A percentile compares a stretch with the other conserved stretches of the same genome.
Evolutionary conservation across 2,329 filamentous ascomycete species (phyloP).

Genomic region (Penicillium sp.): DNA sequence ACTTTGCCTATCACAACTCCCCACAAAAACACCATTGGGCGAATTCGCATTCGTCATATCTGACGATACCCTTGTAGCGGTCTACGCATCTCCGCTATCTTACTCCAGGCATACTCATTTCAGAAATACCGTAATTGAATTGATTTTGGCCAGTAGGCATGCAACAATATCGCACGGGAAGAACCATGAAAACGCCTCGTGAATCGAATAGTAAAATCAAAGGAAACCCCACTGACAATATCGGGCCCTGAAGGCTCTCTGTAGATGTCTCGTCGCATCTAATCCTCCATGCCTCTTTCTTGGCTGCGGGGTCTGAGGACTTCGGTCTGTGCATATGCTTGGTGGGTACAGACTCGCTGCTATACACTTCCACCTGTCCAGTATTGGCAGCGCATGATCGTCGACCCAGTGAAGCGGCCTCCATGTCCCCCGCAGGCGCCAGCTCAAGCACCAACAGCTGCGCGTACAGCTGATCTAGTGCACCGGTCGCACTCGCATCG

Average conservation of each 20-base stretch:
- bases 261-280: not conserved
- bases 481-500: not conserved
- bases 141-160: constrained; percentile 20
- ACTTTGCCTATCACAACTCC: not conserved
- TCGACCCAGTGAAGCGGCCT: not conserved
- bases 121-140: constrained; percentile 11
- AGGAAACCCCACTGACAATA: constrained; percentile 5
- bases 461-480: not conserved
- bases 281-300: not conserved
- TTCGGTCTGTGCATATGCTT: not conserved
- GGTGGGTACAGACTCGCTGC: not conserved
- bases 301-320: not conserved
- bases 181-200: constrained; percentile 22
- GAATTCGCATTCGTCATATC: not conserved
- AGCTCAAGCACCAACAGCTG: not conserved
- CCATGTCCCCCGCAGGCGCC: not conserved
- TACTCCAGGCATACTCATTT: not conserved
- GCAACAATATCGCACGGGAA: constrained; percentile 20
- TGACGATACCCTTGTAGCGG: not conserved
- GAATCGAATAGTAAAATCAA: constrained; percentile 7
- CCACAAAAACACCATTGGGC: not conserved
- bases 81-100: not conserved
- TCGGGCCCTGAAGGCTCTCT: not conserved
- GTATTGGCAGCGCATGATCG: not conserved
- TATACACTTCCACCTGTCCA: not conserved